A percentile compares a stretch with the other conserved stretches of the same genome.
phyloP scores from a whole-genome alignment of 345 rosid species.

The thale cress (Arabidopsis thaliana) region TAIR10.1 NC_003074.8:3240501-3241000 shows the following conservation, averaged over 20 bases:
- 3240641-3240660: constrained; percentile 97
- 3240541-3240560: constrained; percentile 97
- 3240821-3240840: constrained; percentile 90
- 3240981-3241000: constrained; percentile 52
- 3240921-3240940: not conserved
- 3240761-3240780: constrained; percentile 90
- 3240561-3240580: constrained; percentile 97
- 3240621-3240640: constrained; percentile 89
- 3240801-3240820: constrained; percentile 87
- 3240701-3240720: not conserved
- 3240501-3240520: constrained; percentile 90
- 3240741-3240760: constrained; percentile 98
- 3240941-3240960: not conserved
- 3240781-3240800: constrained; percentile 96
- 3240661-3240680: constrained; percentile 13
- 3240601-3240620: constrained; percentile 89
- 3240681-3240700: constrained; percentile 8
- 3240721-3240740: constrained; percentile 40
- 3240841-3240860: constrained; percentile 82
- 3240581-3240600: constrained; percentile 96
- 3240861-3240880: constrained; percentile 86
- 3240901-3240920: constrained; percentile 58
- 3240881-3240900: constrained; percentile 85
- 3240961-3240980: constrained; percentile 16
- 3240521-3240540: constrained; percentile 97